Percentiles rank a stretch among this genome's conserved stretches.
Evolutionary conservation across 2,329 filamentous ascomycete genomes (phyloP).

Genomic region (Sarocladiaceae sp.): DNA sequence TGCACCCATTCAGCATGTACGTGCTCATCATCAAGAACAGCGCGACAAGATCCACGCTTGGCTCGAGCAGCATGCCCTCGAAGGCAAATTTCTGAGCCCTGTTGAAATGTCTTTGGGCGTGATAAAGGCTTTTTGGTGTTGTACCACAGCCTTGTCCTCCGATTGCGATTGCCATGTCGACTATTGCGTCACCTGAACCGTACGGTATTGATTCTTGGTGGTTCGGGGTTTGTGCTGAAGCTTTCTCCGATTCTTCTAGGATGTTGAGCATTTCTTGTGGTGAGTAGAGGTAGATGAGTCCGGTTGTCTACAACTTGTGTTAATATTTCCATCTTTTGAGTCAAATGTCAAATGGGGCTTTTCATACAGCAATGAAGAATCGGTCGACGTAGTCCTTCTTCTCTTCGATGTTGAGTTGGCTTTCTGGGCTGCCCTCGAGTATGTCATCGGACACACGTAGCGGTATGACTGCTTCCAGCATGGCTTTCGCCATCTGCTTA

Average conservation of each 20-base stretch:
- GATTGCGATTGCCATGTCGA: constrained; percentile 46
- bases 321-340: neutral
- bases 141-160: constrained; percentile 42
- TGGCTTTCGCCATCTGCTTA: constrained; percentile 6
- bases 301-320: no score
- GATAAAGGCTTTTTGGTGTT: constrained; percentile 21
- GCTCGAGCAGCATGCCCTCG: constrained; percentile 46
- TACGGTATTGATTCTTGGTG: neutral
- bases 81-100: constrained; percentile 45
- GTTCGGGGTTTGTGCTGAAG: constrained; percentile 13
- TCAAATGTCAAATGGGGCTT: neutral
- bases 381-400: constrained; percentile 14
- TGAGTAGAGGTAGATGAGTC: constrained; percentile 27
- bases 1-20: constrained; percentile 55
- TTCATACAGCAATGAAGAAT: constrained; percentile 18
- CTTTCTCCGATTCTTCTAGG: constrained; percentile 12
- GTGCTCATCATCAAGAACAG: constrained; percentile 54
- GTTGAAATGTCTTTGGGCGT: constrained; percentile 37
- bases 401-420: constrained; percentile 15
- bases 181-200: constrained; percentile 7
- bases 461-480: neutral
- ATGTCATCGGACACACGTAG: constrained; percentile 1
- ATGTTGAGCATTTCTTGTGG: constrained; percentile 18
- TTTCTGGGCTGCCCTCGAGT: neutral
- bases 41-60: constrained; percentile 47